Evolutionary conservation across 1,139 yeast genomes (phyloP).

Genomic region (Debaryomycetaceae sp.): DNA sequence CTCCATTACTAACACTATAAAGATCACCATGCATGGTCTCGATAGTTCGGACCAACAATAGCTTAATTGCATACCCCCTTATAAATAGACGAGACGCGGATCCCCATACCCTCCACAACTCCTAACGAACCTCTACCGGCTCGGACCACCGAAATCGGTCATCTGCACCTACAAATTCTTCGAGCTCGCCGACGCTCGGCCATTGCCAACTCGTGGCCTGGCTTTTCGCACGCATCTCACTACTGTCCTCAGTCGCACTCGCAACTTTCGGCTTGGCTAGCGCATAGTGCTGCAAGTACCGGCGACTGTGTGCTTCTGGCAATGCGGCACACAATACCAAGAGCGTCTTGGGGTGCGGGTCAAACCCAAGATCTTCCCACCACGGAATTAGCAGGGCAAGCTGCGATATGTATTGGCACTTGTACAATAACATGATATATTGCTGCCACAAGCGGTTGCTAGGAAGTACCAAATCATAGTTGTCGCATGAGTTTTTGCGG

Average conservation of each 20-base stretch:
- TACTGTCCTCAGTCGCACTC: conserved; percentile 12
- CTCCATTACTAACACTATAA: too few relatives aligned
- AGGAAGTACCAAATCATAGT: conserved; percentile 25
- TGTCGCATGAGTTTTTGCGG: conserved; percentile 10
- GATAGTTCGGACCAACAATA: too few relatives aligned
- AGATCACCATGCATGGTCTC: too few relatives aligned
- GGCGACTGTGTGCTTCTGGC: conserved; percentile 27
- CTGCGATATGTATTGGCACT: conserved; percentile 39
- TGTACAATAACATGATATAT: conserved; percentile 41
- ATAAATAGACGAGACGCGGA: too few relatives aligned
- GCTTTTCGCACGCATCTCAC: conserved; percentile 1
- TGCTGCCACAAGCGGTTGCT: conserved; percentile 35
- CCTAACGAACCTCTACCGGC: too few relatives aligned
- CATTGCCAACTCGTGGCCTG: conserved; percentile 6
- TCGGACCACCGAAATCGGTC: too few relatives aligned
- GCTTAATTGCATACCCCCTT: too few relatives aligned
- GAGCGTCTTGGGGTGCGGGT: conserved; percentile 32
- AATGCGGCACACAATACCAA: conserved; percentile 24
- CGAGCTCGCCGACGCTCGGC: conserved; percentile 6
- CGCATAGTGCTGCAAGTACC: conserved; percentile 29
- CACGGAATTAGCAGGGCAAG: conserved; percentile 41
- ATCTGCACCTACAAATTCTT: conserved; percentile 1
- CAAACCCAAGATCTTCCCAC: conserved; percentile 46
- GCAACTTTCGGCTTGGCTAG: not conserved
- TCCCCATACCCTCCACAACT: too few relatives aligned